phyloP scores from a whole-genome alignment of 345 rosid species.

The Brassica nigra region DNA sequence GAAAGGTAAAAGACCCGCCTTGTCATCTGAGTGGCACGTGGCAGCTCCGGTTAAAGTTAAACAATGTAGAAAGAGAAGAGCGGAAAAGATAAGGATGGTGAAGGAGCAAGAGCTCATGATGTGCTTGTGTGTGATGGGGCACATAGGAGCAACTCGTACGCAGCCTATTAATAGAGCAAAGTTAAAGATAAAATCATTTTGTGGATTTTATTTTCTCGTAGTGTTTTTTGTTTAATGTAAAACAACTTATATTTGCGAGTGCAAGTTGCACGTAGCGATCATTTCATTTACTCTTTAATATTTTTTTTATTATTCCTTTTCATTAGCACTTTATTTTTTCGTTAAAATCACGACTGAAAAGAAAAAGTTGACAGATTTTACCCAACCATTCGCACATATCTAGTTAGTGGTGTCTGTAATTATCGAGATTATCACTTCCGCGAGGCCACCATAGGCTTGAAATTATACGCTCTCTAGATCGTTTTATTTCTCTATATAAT shows the following conservation, averaged over 20 bases:
- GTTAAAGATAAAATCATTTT: neutral
- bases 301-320: too few species aligned
- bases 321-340: neutral
- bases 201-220: neutral
- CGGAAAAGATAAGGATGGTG: constrained; percentile 24
- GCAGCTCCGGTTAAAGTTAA: constrained; percentile 25
- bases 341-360: neutral
- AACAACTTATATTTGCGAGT: neutral
- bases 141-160: neutral
- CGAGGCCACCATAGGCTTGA: too few species aligned
- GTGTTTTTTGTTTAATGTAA: neutral
- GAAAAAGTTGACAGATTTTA: neutral
- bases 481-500: too few species aligned
- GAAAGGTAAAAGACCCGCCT: constrained; percentile 68
- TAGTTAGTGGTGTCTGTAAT: too few species aligned
- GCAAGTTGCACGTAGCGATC: neutral
- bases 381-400: neutral
- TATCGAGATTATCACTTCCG: too few species aligned
- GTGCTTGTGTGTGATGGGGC: neutral
- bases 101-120: constrained; percentile 12
- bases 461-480: too few species aligned
- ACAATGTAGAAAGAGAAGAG: constrained; percentile 11
- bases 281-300: neutral
- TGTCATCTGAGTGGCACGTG: constrained; percentile 2
- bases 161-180: neutral